Percentiles rank a stretch among this genome's conserved stretches.
These are phyloP conservation scores for Aspergillus neotritici DNA, from an alignment of 2,329 filamentous ascomycete genomes.

Conservation along the genomic window DNA sequence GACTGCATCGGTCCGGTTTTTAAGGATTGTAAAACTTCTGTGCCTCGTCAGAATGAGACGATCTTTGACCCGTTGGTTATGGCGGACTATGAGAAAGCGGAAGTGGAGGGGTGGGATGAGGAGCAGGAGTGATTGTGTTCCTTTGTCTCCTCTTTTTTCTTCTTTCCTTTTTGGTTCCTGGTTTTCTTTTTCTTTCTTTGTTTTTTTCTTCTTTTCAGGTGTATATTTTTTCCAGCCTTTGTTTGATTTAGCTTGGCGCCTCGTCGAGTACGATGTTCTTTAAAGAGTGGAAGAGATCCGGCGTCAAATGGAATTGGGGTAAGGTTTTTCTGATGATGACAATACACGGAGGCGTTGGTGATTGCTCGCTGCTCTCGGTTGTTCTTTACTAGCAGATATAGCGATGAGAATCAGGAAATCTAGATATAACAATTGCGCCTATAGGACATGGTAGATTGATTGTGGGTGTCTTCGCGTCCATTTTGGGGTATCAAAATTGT, in stretches of 20 bases:
- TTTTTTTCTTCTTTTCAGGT: slow-evolving; percentile 1
- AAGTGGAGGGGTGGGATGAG: slow-evolving; percentile 76
- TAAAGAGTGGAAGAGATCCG: too few relatives aligned
- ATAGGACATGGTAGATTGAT: background rate
- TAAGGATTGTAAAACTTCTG: slow-evolving; percentile 69
- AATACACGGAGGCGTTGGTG: slow-evolving; percentile 2
- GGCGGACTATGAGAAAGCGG: slow-evolving; percentile 65
- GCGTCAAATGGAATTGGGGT: background rate
- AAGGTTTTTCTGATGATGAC: background rate
- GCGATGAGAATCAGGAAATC: background rate
- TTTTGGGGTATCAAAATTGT: slow-evolving; percentile 9
- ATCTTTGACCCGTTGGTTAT: slow-evolving; percentile 72
- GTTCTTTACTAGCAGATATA: too few relatives aligned
- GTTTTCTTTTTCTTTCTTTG: slow-evolving; percentile 6
- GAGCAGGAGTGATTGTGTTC: slow-evolving; percentile 56
- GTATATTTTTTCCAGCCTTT: background rate
- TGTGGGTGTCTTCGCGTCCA: background rate
- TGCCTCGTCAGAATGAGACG: slow-evolving; percentile 62
- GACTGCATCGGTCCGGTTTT: slow-evolving; percentile 88
- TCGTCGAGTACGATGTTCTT: background rate
- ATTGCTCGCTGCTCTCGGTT: background rate
- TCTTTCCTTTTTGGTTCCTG: slow-evolving; percentile 6
- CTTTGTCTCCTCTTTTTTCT: background rate
- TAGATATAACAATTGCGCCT: background rate
- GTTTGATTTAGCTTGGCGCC: slow-evolving; percentile 12